These are phyloP conservation scores for Acorus gramineus DNA, from an alignment of 106 monocot genomes.

Conservation along the genomic window DNA sequence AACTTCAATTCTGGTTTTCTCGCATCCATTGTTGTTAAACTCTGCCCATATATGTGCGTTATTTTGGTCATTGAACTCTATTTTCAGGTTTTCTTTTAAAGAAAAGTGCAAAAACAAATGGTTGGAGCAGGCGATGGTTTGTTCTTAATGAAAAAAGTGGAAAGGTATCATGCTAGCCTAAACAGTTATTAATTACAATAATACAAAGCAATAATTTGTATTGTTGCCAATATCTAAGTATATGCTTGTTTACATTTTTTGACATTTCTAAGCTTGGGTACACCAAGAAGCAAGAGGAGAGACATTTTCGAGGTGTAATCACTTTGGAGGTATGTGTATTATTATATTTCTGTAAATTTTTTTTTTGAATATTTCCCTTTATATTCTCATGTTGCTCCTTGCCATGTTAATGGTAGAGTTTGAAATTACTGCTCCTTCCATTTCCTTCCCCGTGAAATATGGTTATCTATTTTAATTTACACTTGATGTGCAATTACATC, in stretches of 20 bases:
- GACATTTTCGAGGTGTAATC: conserved; percentile 91
- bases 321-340: conserved; percentile 58
- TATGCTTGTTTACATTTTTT: too few relatives aligned
- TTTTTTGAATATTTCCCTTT: neutral
- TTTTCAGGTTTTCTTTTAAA: conserved; percentile 56
- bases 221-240: neutral
- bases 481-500: too few relatives aligned
- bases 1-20: too few relatives aligned
- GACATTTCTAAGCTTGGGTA: conserved; percentile 65
- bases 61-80: neutral
- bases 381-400: too few relatives aligned
- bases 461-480: too few relatives aligned
- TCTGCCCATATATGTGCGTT: too few relatives aligned
- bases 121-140: conserved; percentile 92
- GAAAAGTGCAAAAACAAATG: conserved; percentile 86
- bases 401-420: too few relatives aligned
- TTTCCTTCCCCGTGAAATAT: too few relatives aligned
- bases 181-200: conserved; percentile 4
- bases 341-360: neutral
- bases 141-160: conserved; percentile 95
- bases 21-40: too few relatives aligned
- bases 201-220: neutral
- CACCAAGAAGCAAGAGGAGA: conserved; percentile 95
- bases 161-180: conserved; percentile 34
- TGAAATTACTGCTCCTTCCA: too few relatives aligned